Evolutionary conservation across 2,329 filamentous ascomycete genomes (phyloP).

Genomic region (Fusarium haematococcum): DNA sequence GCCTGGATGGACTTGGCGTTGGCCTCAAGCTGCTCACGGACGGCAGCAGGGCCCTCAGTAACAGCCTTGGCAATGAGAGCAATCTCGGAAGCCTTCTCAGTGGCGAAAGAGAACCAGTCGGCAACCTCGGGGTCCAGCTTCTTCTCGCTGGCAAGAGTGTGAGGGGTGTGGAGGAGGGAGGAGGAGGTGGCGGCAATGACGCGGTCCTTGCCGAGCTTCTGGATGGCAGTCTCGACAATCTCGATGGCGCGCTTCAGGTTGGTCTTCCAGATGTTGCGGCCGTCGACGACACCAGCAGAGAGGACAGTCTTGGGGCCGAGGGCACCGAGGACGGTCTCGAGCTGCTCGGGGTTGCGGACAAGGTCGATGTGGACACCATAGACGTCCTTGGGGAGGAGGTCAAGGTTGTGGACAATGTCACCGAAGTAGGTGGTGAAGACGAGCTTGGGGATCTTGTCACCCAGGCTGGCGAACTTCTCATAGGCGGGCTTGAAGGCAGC

Average conservation of each 20-base stretch:
- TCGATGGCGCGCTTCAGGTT: slow-evolving; percentile 97
- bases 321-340: slow-evolving; percentile 83
- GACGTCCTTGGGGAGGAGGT: slow-evolving; percentile 82
- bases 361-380: slow-evolving; percentile 94
- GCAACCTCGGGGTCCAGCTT: slow-evolving; percentile 92
- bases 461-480: slow-evolving; percentile 83
- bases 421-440: slow-evolving; percentile 98
- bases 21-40: slow-evolving; percentile 90
- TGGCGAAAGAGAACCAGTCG: slow-evolving; percentile 99
- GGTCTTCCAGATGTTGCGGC: slow-evolving; percentile 99
- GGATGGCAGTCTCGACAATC: slow-evolving; percentile 86
- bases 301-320: slow-evolving; percentile 91
- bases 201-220: slow-evolving; percentile 96
- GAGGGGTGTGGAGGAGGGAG: slow-evolving; percentile 97
- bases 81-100: slow-evolving; percentile 93
- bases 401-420: slow-evolving; percentile 99
- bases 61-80: slow-evolving; percentile 96
- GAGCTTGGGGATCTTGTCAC: slow-evolving; percentile 85
- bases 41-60: slow-evolving; percentile 88
- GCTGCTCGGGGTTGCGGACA: slow-evolving; percentile 98
- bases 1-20: slow-evolving; percentile 95
- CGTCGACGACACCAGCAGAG: slow-evolving; percentile 96
- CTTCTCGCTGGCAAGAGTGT: slow-evolving; percentile 99
- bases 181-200: slow-evolving; percentile 97
- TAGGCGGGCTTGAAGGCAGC: slow-evolving; percentile 98